A percentile compares a stretch with the other conserved stretches of the same genome.
Evolutionary conservation across 805 yeast genomes (phyloP).

Genomic region (Kazachstania kunashirensis): DNA sequence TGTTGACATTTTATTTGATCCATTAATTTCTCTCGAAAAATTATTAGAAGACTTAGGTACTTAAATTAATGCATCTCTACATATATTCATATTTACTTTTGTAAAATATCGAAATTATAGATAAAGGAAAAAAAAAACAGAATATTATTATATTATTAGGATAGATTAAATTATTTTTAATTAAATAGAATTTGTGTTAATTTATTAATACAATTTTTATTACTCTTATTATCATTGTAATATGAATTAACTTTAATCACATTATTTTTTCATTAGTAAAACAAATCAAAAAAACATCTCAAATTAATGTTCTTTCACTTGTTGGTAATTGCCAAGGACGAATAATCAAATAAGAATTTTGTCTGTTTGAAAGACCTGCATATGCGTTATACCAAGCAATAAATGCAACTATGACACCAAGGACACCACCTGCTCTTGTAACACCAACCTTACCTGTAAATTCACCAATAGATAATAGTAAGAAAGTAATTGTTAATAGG

Average conservation of each 20-base stretch:
- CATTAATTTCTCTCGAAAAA: conserved; percentile 7
- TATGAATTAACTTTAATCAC: too few relatives aligned
- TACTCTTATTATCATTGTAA: conserved; percentile 1
- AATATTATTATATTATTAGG: not conserved
- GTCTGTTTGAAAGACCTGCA: conserved; percentile 57
- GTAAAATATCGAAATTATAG: too few relatives aligned
- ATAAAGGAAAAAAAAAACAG: not conserved
- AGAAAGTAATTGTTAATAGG: conserved; percentile 43
- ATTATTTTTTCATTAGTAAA: not conserved
- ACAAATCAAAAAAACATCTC: not conserved
- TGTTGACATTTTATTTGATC: conserved; percentile 6
- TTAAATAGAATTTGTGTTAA: too few relatives aligned
- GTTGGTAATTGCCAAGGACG: conserved; percentile 29
- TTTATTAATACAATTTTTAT: too few relatives aligned
- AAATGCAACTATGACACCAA: conserved; percentile 53
- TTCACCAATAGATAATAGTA: conserved; percentile 44
- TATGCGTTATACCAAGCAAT: conserved; percentile 64
- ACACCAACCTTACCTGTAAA: conserved; percentile 35
- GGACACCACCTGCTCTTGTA: conserved; percentile 50
- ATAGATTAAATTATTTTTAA: not conserved
- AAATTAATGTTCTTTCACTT: conserved; percentile 11
- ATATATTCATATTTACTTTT: too few relatives aligned
- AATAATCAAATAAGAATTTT: conserved; percentile 39
- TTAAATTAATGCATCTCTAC: not conserved
- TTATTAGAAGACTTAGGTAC: conserved; percentile 8